phyloP scores from a whole-genome alignment of 2,329 filamentous ascomycete species.

The Calycina herbarum region DNA sequence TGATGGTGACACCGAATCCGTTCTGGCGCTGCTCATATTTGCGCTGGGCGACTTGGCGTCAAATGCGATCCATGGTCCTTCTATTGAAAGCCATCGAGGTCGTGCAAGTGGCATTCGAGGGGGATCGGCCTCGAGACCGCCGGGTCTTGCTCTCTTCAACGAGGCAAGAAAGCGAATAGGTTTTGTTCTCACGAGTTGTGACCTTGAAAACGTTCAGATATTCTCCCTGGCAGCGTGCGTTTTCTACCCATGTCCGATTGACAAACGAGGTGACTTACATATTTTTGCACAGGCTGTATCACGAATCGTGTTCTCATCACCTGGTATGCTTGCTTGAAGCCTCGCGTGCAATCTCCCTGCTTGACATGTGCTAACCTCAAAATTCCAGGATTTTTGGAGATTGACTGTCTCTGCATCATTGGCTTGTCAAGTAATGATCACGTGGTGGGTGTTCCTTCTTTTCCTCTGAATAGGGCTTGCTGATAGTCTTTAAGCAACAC shows the following conservation, averaged over 20 bases:
- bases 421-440: conserved; percentile 56
- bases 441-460: conserved; percentile 43
- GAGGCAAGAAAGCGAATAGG: conserved; percentile 61
- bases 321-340: conserved; percentile 42
- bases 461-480: conserved; percentile 10
- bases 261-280: conserved; percentile 7
- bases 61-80: conserved; percentile 49
- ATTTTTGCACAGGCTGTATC: conserved; percentile 47
- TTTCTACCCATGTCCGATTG: not conserved
- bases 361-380: conserved; percentile 19
- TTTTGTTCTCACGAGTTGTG: conserved; percentile 55
- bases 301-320: conserved; percentile 52
- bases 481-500: conserved; percentile 38
- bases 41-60: conserved; percentile 59
- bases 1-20: conserved; percentile 49
- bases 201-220: conserved; percentile 59
- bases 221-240: conserved; percentile 56
- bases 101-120: conserved; percentile 54
- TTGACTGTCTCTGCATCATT: conserved; percentile 55
- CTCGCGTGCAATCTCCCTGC: not conserved
- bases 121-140: conserved; percentile 50
- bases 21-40: conserved; percentile 57
- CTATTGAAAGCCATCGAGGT: conserved; percentile 46
- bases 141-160: conserved; percentile 60
- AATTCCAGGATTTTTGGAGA: conserved; percentile 58